These are phyloP conservation scores for Pseudophaeomoniella oleicola DNA, from an alignment of 2,329 filamentous ascomycete genomes.

Conservation along the genomic window DNA sequence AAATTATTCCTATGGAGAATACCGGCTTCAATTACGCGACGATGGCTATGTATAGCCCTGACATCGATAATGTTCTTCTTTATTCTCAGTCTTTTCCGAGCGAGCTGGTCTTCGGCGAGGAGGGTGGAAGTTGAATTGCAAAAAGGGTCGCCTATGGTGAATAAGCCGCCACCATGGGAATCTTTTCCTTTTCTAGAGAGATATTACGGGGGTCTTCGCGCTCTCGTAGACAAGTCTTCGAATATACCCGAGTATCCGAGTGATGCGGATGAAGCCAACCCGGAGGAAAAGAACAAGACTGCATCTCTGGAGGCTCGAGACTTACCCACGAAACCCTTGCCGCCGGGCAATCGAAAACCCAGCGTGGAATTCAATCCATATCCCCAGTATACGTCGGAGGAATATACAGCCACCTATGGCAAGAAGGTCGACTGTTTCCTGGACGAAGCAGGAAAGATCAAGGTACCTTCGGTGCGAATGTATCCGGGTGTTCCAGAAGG, in stretches of 20 bases:
- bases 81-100: slow-evolving; percentile 58
- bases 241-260: slow-evolving; percentile 73
- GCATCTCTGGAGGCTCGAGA: slow-evolving; percentile 14
- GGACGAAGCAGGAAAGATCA: slow-evolving; percentile 49
- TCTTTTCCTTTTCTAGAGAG: slow-evolving; percentile 70
- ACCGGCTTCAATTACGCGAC: slow-evolving; percentile 56
- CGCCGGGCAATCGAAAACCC: slow-evolving; percentile 12
- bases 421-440: slow-evolving; percentile 64
- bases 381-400: slow-evolving; percentile 43
- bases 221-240: slow-evolving; percentile 47
- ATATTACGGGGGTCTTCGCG: slow-evolving; percentile 79
- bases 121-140: slow-evolving; percentile 38
- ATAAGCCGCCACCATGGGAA: slow-evolving; percentile 62
- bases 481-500: slow-evolving; percentile 68
- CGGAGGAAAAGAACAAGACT: slow-evolving; percentile 21
- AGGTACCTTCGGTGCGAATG: slow-evolving; percentile 55
- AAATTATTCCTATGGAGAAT: slow-evolving; percentile 40
- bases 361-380: slow-evolving; percentile 50
- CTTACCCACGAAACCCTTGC: too few relatives aligned
- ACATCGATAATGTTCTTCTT: slow-evolving; percentile 59
- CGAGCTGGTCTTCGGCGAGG: slow-evolving; percentile 56
- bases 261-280: slow-evolving; percentile 41
- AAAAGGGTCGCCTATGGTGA: slow-evolving; percentile 10
- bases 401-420: slow-evolving; percentile 42
- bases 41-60: slow-evolving; percentile 61